Evolutionary conservation across 2,329 filamentous ascomycete genomes (phyloP).

Genomic region (Colletotrichum sp.): DNA sequence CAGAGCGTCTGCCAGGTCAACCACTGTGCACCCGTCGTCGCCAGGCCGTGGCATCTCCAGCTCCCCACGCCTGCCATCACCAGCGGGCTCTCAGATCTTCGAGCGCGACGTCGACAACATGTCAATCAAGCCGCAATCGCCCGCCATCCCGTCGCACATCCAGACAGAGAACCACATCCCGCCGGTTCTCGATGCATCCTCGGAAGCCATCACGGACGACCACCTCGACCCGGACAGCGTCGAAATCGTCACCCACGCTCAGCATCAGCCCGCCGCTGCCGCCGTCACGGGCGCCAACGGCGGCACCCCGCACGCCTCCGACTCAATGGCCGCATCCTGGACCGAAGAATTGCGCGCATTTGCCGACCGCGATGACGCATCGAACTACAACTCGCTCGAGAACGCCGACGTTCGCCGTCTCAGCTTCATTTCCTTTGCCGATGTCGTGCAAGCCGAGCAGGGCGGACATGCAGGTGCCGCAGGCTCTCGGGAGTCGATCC

Average conservation of each 20-base stretch:
- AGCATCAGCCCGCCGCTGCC: constrained; percentile 79
- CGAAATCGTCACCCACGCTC: constrained; percentile 87
- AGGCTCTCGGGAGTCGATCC: constrained; percentile 71
- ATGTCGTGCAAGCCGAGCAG: constrained; percentile 89
- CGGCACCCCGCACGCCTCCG: constrained; percentile 38
- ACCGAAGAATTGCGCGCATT: constrained; percentile 63
- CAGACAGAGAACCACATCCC: constrained; percentile 95
- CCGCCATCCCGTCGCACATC: constrained; percentile 92
- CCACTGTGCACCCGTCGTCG: constrained; percentile 60
- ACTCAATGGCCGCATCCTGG: constrained; percentile 54
- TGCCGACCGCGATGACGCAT: constrained; percentile 64
- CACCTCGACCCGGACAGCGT: constrained; percentile 86
- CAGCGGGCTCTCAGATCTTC: constrained; percentile 83
- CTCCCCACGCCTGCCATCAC: constrained; percentile 78
- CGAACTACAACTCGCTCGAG: constrained; percentile 80
- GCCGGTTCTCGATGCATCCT: constrained; percentile 87
- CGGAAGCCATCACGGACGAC: constrained; percentile 87
- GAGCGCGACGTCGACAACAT: constrained; percentile 93
- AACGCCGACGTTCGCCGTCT: constrained; percentile 79
- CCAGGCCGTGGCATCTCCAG: constrained; percentile 70
- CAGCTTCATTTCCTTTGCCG: constrained; percentile 96
- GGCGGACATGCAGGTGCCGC: constrained; percentile 54
- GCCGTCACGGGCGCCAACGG: constrained; percentile 60
- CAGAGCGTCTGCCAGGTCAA: constrained; percentile 38
- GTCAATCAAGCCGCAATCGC: constrained; percentile 71